Percentiles rank a stretch among this genome's conserved stretches.
Conservation (phyloP, 768 basidiomycete genomes). For the Macrolepiota dolichaula region DNA sequence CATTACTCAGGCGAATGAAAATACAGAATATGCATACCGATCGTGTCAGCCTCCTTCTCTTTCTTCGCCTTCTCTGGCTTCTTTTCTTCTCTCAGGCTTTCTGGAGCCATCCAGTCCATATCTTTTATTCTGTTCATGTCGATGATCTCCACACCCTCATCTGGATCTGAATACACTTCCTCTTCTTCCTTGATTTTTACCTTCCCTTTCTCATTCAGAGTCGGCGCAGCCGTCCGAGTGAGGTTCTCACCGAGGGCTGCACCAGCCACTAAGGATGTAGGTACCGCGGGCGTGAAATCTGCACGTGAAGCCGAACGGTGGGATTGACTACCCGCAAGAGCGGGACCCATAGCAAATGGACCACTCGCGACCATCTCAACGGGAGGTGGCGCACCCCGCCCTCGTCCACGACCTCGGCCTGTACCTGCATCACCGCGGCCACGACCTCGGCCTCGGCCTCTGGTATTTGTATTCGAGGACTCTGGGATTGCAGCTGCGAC, state of each 20-base stretch:
- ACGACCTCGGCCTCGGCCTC: conserved; percentile 45
- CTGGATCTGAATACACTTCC: conserved; percentile 82
- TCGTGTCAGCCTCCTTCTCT: conserved; percentile 32
- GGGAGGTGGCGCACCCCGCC: conserved; percentile 48
- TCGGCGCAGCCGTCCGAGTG: conserved; percentile 46
- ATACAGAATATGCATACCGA: conserved; percentile 22
- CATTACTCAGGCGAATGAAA: not conserved
- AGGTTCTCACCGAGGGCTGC: conserved; percentile 46
- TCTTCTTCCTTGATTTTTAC: conserved; percentile 32
- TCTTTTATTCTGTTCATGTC: conserved; percentile 75
- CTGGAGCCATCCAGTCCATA: conserved; percentile 90
- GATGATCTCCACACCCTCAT: conserved; percentile 83
- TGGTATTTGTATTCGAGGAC: conserved; percentile 31
- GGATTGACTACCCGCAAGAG: conserved; percentile 55
- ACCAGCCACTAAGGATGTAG: conserved; percentile 30
- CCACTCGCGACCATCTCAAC: conserved; percentile 83
- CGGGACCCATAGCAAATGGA: conserved; percentile 84
- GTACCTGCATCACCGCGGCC: conserved; percentile 32
- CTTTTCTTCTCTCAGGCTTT: conserved; percentile 56
- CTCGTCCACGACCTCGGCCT: conserved; percentile 45
- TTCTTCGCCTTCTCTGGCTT: conserved; percentile 37
- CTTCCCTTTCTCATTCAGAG: conserved; percentile 25
- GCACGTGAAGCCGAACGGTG: conserved; percentile 48
- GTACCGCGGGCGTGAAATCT: conserved; percentile 49
- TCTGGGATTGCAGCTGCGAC: conserved; percentile 27